phyloP scores from a whole-genome alignment of 2,329 filamentous ascomycete species.

The Sarocladium brachiariae region DNA sequence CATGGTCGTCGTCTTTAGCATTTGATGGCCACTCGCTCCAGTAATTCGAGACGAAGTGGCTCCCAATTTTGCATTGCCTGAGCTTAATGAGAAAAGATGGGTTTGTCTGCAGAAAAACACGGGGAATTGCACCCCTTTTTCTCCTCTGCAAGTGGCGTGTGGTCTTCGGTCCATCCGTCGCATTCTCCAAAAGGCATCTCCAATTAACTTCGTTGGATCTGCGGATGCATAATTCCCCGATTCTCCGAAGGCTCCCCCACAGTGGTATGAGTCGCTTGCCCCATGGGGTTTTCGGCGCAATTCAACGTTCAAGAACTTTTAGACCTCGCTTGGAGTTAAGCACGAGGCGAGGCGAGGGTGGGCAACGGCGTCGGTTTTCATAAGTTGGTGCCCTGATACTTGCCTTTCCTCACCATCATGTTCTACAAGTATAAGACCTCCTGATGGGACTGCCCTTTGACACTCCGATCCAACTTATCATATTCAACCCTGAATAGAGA shows the following conservation, averaged over 20 bases:
- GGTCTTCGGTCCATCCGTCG: not conserved
- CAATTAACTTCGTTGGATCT: not conserved
- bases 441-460: not conserved
- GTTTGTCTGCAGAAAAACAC: too few species aligned
- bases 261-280: not conserved
- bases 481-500: not conserved
- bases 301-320: not conserved
- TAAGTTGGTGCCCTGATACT: not conserved
- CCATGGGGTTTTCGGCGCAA: slow-evolving; percentile 4
- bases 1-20: too few species aligned
- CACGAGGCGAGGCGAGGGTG: not conserved
- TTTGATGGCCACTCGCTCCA: too few species aligned
- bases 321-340: not conserved
- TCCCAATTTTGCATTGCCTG: too few species aligned
- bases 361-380: too few species aligned
- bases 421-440: not conserved
- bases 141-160: too few species aligned
- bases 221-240: slow-evolving; percentile 12
- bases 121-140: too few species aligned
- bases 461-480: not conserved
- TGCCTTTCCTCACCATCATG: not conserved
- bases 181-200: not conserved
- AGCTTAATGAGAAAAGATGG: too few species aligned
- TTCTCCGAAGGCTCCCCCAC: slow-evolving; percentile 6
- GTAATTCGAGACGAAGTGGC: too few species aligned